Evolutionary conservation across 2,329 filamentous ascomycete species (phyloP).

Genomic region (Fusarium lyarnte): DNA sequence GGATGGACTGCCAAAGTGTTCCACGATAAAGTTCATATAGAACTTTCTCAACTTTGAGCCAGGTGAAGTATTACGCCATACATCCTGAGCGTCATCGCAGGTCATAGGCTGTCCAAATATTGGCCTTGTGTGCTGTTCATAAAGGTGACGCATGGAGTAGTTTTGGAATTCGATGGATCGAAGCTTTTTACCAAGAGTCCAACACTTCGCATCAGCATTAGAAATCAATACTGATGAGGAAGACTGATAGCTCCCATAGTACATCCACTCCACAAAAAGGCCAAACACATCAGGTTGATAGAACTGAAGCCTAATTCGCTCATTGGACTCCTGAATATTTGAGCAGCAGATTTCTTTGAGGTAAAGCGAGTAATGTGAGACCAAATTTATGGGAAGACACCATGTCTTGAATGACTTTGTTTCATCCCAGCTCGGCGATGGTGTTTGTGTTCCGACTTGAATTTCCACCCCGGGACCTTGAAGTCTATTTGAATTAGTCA

Average conservation of each 20-base stretch:
- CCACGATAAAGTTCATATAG: neutral
- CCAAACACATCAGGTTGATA: neutral
- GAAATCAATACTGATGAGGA: fast-evolving
- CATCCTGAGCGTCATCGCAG: neutral
- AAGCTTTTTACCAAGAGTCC: neutral
- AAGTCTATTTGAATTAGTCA: neutral
- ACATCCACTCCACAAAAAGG: neutral
- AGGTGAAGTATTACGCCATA: neutral
- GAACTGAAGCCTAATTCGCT: neutral
- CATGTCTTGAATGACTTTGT: neutral
- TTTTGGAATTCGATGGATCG: neutral
- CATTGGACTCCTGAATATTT: too few relatives aligned
- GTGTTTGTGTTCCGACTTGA: neutral
- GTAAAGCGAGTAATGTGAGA: neutral
- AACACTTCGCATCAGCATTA: neutral
- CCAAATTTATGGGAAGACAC: neutral
- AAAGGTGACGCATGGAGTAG: neutral
- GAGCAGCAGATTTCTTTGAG: neutral
- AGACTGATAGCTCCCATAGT: neutral
- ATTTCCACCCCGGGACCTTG: neutral
- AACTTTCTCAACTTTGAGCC: neutral
- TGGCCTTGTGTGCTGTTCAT: neutral
- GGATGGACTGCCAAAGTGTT: neutral
- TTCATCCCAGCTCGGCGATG: neutral
- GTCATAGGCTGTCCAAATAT: neutral